Percentiles rank a stretch among this genome's conserved stretches.
Conservation (phyloP, 495 filamentous ascomycete species). For the Hypoxylon cercidicola region DNA sequence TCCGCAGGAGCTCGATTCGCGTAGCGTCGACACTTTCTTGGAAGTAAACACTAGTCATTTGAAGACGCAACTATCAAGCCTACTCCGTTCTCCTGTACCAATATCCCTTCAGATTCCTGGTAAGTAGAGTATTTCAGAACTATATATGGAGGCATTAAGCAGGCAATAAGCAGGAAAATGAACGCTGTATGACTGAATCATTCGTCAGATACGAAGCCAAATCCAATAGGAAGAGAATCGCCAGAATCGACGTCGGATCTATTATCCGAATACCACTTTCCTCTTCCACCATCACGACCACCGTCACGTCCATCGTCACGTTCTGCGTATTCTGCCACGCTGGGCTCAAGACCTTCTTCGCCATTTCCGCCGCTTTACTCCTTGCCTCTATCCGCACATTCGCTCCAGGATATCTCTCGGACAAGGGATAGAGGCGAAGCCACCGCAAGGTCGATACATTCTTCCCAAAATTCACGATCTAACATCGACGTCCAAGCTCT, state of each 20-base stretch:
- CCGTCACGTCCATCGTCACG: slow-evolving; percentile 11
- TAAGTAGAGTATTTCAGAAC: too few relatives aligned
- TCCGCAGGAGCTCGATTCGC: too few relatives aligned
- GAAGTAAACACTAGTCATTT: too few relatives aligned
- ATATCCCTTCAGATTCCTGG: too few relatives aligned
- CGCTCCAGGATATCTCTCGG: not conserved
- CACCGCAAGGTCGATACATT: not conserved
- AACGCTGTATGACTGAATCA: not conserved
- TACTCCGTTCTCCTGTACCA: too few relatives aligned
- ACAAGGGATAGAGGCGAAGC: not conserved
- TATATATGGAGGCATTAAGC: too few relatives aligned
- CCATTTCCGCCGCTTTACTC: slow-evolving; percentile 25
- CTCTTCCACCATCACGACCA: slow-evolving; percentile 21
- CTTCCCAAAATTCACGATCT: slow-evolving; percentile 18
- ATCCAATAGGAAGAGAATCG: not conserved
- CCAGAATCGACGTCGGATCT: not conserved
- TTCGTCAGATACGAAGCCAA: not conserved
- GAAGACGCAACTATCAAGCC: too few relatives aligned
- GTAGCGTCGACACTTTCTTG: too few relatives aligned
- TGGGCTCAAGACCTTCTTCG: slow-evolving; percentile 1
- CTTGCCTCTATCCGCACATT: not conserved
- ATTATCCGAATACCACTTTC: slow-evolving; percentile 12
- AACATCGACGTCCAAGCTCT: not conserved
- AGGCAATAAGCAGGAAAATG: too few relatives aligned
- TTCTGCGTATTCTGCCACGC: not conserved